Evolutionary conservation across 2,329 filamentous ascomycete species (phyloP).

Genomic region (Fusarium compactum): DNA sequence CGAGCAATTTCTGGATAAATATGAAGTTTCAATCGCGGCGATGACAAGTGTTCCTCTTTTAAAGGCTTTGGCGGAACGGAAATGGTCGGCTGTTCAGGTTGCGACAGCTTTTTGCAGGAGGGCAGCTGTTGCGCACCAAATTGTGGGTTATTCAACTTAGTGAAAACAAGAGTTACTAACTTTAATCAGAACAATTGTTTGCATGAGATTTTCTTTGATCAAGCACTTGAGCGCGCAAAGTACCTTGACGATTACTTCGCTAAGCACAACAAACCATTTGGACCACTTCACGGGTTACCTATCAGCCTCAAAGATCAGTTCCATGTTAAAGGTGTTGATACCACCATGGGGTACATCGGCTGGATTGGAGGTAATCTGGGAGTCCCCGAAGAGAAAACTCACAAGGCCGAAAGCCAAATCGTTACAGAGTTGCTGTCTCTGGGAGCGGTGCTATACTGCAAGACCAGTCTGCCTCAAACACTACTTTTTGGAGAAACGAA

Average conservation of each 20-base stretch:
- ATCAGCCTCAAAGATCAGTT: slow-evolving; percentile 68
- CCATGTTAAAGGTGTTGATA: slow-evolving; percentile 66
- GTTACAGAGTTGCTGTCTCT: slow-evolving; percentile 35
- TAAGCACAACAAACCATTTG: slow-evolving; percentile 14
- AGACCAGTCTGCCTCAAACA: slow-evolving; percentile 44
- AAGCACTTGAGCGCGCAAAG: slow-evolving; percentile 28
- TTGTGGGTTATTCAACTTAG: slow-evolving; percentile 56
- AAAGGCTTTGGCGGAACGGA: background rate
- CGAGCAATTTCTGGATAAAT: slow-evolving; percentile 25
- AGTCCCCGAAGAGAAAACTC: background rate
- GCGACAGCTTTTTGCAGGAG: slow-evolving; percentile 63
- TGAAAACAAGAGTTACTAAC: slow-evolving; percentile 56
- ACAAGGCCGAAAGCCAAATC: slow-evolving; percentile 36
- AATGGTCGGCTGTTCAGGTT: slow-evolving; percentile 55
- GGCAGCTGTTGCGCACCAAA: slow-evolving; percentile 65
- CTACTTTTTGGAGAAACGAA: slow-evolving; percentile 47
- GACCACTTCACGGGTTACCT: slow-evolving; percentile 42
- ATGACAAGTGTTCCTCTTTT: slow-evolving; percentile 21
- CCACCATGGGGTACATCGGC: slow-evolving; percentile 54
- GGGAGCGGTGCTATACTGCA: slow-evolving; percentile 45
- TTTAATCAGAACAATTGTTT: slow-evolving; percentile 24
- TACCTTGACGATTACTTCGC: slow-evolving; percentile 26
- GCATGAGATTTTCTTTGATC: slow-evolving; percentile 38
- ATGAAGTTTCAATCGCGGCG: slow-evolving; percentile 9
- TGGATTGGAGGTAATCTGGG: slow-evolving; percentile 43